Base-by-base conservation (phyloP, 1,284 basidiomycete genomes). In the Meripilus lineatus region DNA sequence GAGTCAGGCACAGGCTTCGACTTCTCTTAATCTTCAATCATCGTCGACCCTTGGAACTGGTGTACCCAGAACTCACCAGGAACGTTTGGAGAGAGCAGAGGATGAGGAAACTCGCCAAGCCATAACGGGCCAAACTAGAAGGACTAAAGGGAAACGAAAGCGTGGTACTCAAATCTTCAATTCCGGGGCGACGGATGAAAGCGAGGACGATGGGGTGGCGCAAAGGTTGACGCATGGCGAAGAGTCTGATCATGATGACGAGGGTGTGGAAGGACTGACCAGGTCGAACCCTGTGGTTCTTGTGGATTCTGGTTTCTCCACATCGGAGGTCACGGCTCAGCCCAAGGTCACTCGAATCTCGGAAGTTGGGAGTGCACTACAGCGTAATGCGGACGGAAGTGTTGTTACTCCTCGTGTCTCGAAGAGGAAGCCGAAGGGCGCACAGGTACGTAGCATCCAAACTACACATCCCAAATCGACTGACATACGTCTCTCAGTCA, bases 21-120 rank as follows among this genome's bases (percentile, higher is more conserved):
- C 71, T 4, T 67, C 73, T 25, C 56, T 82, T 20, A 66, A 72
- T 32, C 67, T 92, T 13, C 81, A 86, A 45, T 83, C 88, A 0
- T 90, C 89, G 14, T 75, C 89, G 8, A 85, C 82, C 2, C 75
- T 92, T 40, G 89, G 89, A 11, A 84, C 88, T 1, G 82, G 85
- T 13, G 81, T 72, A 53, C 56, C 64, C 2, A 60, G 62, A 5
- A 84, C 84, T 1, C 76, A 84, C 54, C 71, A 75, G 41, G 77
- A 84, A 42, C 72, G 68, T 14, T 58, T 79, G 18, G 79, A 81
- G 25, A 74, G 69, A 48, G 55, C 64, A 11, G 86, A 90, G 58
- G 77, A 87, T 53, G 69, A 73, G 44, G 69, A 77, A 35, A 68
- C 83, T 42, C 69, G 76, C 32, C 74, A 71, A 43, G 65, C 69